Conservation (phyloP, 495 filamentous ascomycete species). For the Achaetomiella virescens region DNA sequence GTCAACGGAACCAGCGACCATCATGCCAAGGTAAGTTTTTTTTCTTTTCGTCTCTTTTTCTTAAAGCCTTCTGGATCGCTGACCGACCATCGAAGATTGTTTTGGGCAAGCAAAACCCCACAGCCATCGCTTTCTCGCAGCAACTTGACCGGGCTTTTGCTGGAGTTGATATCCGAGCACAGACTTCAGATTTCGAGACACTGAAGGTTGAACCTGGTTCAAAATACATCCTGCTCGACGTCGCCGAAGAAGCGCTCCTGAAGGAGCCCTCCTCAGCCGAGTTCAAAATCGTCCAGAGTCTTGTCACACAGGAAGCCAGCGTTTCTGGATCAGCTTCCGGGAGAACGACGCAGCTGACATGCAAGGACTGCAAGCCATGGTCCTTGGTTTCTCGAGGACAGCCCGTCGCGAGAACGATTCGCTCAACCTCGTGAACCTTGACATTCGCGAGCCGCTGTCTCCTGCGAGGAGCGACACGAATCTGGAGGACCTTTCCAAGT, state of each 20-base stretch:
- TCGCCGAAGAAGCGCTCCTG: constrained; percentile 2
- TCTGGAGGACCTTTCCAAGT: neutral
- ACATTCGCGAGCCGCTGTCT: neutral
- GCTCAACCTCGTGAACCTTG: neutral
- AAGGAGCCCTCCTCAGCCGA: neutral
- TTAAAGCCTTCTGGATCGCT: too few relatives aligned
- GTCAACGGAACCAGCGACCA: neutral
- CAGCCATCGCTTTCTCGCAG: too few relatives aligned
- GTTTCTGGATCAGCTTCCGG: constrained; percentile 16
- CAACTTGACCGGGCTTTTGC: too few relatives aligned
- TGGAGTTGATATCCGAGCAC: too few relatives aligned
- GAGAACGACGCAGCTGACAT: neutral
- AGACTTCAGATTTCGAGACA: too few relatives aligned
- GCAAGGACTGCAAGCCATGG: neutral
- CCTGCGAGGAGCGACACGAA: neutral
- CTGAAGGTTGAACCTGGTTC: too few relatives aligned
- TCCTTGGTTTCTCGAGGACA: neutral
- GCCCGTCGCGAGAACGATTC: neutral
- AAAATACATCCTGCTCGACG: neutral
- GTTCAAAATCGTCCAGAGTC: constrained; percentile 8
- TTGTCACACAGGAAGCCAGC: constrained; percentile 9
- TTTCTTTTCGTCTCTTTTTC: too few relatives aligned
- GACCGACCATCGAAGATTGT: too few relatives aligned
- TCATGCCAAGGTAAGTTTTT: too few relatives aligned
- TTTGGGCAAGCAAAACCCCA: too few relatives aligned